Evolutionary conservation across 2,329 filamentous ascomycete genomes (phyloP).

Genomic region (Chalara sp.): DNA sequence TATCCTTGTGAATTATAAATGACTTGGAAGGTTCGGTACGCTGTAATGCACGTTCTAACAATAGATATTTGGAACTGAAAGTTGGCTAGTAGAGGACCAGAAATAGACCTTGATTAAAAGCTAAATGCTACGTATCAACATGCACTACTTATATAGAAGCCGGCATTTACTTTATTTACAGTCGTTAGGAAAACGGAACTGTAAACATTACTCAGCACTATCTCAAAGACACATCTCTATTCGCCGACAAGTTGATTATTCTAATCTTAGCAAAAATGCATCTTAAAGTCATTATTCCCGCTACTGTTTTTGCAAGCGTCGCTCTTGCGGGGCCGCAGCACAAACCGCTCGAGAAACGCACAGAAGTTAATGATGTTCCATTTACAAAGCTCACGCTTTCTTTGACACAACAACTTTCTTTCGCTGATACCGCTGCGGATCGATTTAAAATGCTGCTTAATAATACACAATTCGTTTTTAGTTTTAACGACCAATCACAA

Average conservation of each 20-base stretch:
- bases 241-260: background rate
- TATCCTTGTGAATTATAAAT: too few species aligned
- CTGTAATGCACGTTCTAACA: too few species aligned
- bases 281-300: background rate
- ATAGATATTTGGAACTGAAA: too few species aligned
- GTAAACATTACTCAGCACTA: too few species aligned
- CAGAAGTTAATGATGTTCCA: background rate
- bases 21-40: too few species aligned
- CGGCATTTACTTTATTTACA: too few species aligned
- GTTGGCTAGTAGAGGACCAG: too few species aligned
- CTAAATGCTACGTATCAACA: too few species aligned
- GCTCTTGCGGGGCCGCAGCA: background rate
- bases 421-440: background rate
- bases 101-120: too few species aligned
- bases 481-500: constrained; percentile 8
- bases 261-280: background rate
- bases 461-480: background rate
- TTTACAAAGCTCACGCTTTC: background rate
- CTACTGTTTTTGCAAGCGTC: background rate
- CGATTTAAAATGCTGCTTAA: background rate
- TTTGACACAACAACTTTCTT: background rate
- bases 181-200: too few species aligned
- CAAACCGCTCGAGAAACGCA: background rate
- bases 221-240: too few species aligned
- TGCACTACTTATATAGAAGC: too few species aligned